Evolutionary conservation across 108 stramenopile species (phyloP), one percentile per base, ranked within the genome.

Genomic region (Conticribra weissflogii): DNA sequence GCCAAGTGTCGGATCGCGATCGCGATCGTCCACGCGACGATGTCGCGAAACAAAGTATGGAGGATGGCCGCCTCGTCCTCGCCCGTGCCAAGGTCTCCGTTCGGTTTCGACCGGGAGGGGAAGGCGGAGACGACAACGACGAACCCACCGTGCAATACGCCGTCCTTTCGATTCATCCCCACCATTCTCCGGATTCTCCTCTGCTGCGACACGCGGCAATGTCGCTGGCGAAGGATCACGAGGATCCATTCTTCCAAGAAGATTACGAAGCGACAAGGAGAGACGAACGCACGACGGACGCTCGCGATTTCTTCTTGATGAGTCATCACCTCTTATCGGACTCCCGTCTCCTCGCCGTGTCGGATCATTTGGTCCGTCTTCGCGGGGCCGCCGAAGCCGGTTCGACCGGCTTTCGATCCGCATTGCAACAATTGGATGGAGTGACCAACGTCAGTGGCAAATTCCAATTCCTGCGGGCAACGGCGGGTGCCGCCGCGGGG

Each of bases 401-500:
- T 17, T 67, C 66, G 4, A 63, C 78, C 0, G 78, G 78, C 19
- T 79, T 79, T 63, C 47, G 62, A 62, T 63, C 61, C 23, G 78
- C 78, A n/a, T 24, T 79, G 45, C 71, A 56, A 2, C 78, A 79
- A 45, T 51, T 79, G 0, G 71, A 79, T 54, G 78, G 78, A 24
- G 78, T 79, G 31, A 79, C 78, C 36, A 71, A 71, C 45, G 78
- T 79, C 3, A 62, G 59, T n/a, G 71, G 66, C 16, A 79, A 79
- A 51, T 52, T 79, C 18, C 59, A 71, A 31, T 25, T 55, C 21
- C n/a, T 73, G 16, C 63, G 64, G 63, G 34, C 41, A 12, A 63
- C 54, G 2, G 57, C 71, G 3, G 34, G 23, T 33, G 21, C 30
- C 18, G 16, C 55, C 8, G 12, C 25, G 16, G 58, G 34, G 21